These are phyloP conservation scores for Aureobasidium pullulans DNA, from an alignment of 2,329 filamentous ascomycete genomes.

Conservation along the genomic window DNA sequence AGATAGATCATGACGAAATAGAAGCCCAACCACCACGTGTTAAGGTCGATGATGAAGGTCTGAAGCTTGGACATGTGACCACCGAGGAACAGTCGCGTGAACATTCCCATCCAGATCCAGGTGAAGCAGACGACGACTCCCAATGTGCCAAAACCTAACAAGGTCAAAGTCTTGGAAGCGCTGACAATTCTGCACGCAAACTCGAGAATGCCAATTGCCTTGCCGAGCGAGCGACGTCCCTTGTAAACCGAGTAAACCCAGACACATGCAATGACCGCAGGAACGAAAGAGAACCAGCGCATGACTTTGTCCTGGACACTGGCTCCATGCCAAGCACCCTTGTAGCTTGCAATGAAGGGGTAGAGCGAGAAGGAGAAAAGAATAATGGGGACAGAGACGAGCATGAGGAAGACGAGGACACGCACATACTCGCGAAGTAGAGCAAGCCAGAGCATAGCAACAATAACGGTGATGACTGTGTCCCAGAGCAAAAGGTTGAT, in stretches of 20 bases:
- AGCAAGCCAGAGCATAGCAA: conserved; percentile 86
- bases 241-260: conserved; percentile 82
- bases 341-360: conserved; percentile 82
- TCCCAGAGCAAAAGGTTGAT: conserved; percentile 87
- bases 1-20: conserved; percentile 93
- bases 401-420: conserved; percentile 69
- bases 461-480: conserved; percentile 79
- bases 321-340: conserved; percentile 64
- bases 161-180: conserved; percentile 73
- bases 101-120: conserved; percentile 96
- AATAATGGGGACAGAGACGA: conserved; percentile 78
- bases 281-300: conserved; percentile 77
- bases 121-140: conserved; percentile 76
- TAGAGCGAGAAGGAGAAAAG: conserved; percentile 87
- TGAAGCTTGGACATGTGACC: conserved; percentile 60
- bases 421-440: conserved; percentile 81
- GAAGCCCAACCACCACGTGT: conserved; percentile 90
- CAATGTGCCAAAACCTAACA: conserved; percentile 75
- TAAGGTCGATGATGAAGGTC: conserved; percentile 74
- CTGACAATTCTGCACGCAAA: conserved; percentile 84
- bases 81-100: conserved; percentile 89
- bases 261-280: conserved; percentile 61
- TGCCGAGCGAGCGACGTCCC: conserved; percentile 71
- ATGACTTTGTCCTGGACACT: conserved; percentile 82
- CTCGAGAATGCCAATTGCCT: conserved; percentile 81